A percentile compares a stretch with the other conserved stretches of the same genome.
These are phyloP conservation scores for Multifurca ochricompacta DNA, from an alignment of 768 basidiomycete genomes.

Conservation along the genomic window DNA sequence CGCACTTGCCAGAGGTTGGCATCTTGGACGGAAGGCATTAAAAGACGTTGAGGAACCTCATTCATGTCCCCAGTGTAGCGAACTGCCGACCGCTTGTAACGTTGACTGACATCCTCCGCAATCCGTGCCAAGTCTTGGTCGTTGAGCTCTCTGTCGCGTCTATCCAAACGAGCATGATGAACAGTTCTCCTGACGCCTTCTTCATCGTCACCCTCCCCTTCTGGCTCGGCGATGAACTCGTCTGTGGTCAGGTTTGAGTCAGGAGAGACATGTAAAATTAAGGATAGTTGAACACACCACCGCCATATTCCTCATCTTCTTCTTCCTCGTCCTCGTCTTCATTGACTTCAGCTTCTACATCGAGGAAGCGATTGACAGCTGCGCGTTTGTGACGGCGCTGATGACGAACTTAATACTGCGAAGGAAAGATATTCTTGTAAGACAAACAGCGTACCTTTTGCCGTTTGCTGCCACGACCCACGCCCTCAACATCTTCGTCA, in stretches of 20 bases:
- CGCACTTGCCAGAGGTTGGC: slow-evolving; percentile 93
- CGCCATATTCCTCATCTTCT: slow-evolving; percentile 67
- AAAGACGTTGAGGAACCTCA: slow-evolving; percentile 81
- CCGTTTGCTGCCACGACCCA: slow-evolving; percentile 47
- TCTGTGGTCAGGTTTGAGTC: slow-evolving; percentile 33
- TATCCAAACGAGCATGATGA: slow-evolving; percentile 63
- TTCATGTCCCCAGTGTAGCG: slow-evolving; percentile 90
- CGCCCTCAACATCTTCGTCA: slow-evolving; percentile 33
- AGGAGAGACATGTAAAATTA: slow-evolving; percentile 1
- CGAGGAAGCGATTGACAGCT: slow-evolving; percentile 76
- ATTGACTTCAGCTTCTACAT: slow-evolving; percentile 93
- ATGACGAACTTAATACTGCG: slow-evolving; percentile 12
- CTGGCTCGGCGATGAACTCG: slow-evolving; percentile 58
- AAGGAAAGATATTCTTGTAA: background rate
- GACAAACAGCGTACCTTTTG: slow-evolving; percentile 41
- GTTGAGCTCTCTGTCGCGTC: slow-evolving; percentile 63
- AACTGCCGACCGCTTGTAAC: slow-evolving; percentile 62
- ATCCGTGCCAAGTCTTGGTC: slow-evolving; percentile 79
- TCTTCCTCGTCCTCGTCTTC: slow-evolving; percentile 96
- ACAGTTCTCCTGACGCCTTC: slow-evolving; percentile 39
- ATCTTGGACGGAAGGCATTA: slow-evolving; percentile 97
- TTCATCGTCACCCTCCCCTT: slow-evolving; percentile 61
- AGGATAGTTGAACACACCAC: slow-evolving; percentile 27
- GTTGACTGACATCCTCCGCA: slow-evolving; percentile 70
- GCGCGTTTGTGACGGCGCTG: slow-evolving; percentile 61